A percentile compares a stretch with the other conserved stretches of the same genome.
phyloP scores from a whole-genome alignment of 306 rosid species.

The Sesbania bispinosa region DNA sequence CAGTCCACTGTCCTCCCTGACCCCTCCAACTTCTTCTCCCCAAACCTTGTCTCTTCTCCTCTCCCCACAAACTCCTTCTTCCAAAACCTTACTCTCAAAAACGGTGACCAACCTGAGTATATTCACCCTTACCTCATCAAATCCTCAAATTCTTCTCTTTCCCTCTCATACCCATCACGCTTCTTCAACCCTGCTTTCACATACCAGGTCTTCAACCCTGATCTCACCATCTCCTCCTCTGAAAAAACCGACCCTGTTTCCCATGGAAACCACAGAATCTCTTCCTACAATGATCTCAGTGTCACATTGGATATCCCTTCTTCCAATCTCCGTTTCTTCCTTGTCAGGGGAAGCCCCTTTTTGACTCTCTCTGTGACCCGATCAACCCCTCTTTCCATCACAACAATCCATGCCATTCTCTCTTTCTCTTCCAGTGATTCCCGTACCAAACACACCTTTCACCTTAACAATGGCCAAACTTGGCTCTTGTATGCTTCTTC shows the following conservation, averaged over 20 bases:
- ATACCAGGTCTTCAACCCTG: conserved; percentile 61
- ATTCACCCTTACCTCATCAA: conserved; percentile 81
- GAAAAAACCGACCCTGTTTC: conserved; percentile 17
- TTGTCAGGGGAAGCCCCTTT: conserved; percentile 85
- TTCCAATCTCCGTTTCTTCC: conserved; percentile 62
- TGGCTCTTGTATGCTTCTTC: conserved; percentile 74
- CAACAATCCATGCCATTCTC: conserved; percentile 64
- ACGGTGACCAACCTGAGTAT: conserved; percentile 74
- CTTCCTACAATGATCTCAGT: conserved; percentile 69
- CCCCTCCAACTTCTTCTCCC: conserved; percentile 68
- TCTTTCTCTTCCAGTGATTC: conserved; percentile 42
- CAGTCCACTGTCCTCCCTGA: conserved; percentile 69
- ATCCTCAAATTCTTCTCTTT: conserved; percentile 52
- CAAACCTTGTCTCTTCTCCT: conserved; percentile 51
- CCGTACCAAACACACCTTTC: conserved; percentile 55
- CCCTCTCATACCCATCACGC: conserved; percentile 65
- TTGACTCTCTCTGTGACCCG: conserved; percentile 49
- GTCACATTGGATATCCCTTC: conserved; percentile 72
- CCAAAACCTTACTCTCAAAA: conserved; percentile 68
- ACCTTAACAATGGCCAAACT: conserved; percentile 68
- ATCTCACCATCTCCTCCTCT: conserved; percentile 57
- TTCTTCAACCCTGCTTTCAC: conserved; percentile 44
- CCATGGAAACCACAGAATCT: conserved; percentile 41
- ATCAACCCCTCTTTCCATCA: conserved; percentile 45
- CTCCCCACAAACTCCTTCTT: conserved; percentile 88